These are phyloP conservation scores for Zymoseptoria tritici DNA, from an alignment of 2,329 filamentous ascomycete species.

Conservation along the genomic window DNA sequence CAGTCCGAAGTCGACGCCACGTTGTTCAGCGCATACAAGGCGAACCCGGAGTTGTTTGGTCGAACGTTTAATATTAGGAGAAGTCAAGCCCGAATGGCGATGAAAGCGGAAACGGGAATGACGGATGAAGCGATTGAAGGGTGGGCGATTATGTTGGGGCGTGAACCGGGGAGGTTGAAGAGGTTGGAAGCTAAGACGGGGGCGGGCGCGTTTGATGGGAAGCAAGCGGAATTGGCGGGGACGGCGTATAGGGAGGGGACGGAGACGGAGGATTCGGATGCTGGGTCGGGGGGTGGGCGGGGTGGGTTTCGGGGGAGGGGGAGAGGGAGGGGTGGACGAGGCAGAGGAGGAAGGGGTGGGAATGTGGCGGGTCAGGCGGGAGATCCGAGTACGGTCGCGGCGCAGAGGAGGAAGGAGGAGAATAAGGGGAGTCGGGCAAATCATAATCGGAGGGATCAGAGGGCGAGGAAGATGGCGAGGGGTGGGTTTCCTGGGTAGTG, in stretches of 20 bases:
- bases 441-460: slow-evolving; percentile 71
- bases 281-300: slow-evolving; percentile 31
- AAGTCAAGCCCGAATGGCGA: slow-evolving; percentile 50
- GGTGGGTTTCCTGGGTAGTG: slow-evolving; percentile 45
- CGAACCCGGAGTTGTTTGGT: slow-evolving; percentile 58
- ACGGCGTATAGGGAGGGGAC: slow-evolving; percentile 57
- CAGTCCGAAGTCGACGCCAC: slow-evolving; percentile 54
- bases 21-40: slow-evolving; percentile 66
- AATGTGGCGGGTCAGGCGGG: slow-evolving; percentile 58
- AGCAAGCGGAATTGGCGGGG: slow-evolving; percentile 56
- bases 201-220: slow-evolving; percentile 49
- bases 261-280: slow-evolving; percentile 51
- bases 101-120: slow-evolving; percentile 76
- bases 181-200: slow-evolving; percentile 63
- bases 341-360: slow-evolving; percentile 34
- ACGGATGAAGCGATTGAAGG: slow-evolving; percentile 91
- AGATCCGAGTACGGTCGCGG: slow-evolving; percentile 64
- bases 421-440: slow-evolving; percentile 71
- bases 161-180: slow-evolving; percentile 7
- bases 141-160: slow-evolving; percentile 74
- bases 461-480: slow-evolving; percentile 55
- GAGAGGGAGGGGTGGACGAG: slow-evolving; percentile 43
- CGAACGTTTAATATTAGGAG: slow-evolving; percentile 43
- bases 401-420: slow-evolving; percentile 67
- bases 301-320: slow-evolving; percentile 41